Evolutionary conservation across 495 filamentous ascomycete species (phyloP).

Genomic region (Ascodesmis nigricans): DNA sequence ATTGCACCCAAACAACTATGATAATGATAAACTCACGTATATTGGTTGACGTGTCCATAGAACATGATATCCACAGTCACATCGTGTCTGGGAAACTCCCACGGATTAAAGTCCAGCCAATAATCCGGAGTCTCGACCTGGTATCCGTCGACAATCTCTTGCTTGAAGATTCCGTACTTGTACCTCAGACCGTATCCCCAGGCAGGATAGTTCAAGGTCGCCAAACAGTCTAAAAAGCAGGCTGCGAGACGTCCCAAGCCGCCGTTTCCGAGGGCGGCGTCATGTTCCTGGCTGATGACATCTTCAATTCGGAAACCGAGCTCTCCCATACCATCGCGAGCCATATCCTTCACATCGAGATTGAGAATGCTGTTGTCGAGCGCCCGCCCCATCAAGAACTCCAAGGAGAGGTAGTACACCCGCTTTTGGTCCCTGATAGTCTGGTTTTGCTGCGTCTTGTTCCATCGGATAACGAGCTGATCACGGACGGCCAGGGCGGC

Average conservation of each 20-base stretch:
- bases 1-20: too few species aligned
- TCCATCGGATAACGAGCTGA: constrained; percentile 85
- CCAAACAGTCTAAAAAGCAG: constrained; percentile 89
- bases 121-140: constrained; percentile 97
- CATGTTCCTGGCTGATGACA: constrained; percentile 81
- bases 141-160: constrained; percentile 93
- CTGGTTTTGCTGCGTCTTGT: constrained; percentile 89
- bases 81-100: constrained; percentile 93
- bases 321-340: constrained; percentile 64
- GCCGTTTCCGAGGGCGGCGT: constrained; percentile 89
- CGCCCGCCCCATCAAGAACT: constrained; percentile 91
- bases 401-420: constrained; percentile 86
- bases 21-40: constrained; percentile 27
- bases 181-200: constrained; percentile 96
- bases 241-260: constrained; percentile 86
- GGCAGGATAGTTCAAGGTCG: constrained; percentile 79
- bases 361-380: constrained; percentile 98
- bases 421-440: constrained; percentile 77
- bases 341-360: constrained; percentile 63
- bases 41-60: constrained; percentile 60
- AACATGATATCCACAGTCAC: constrained; percentile 92
- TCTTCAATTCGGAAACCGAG: constrained; percentile 95
- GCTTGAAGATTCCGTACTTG: constrained; percentile 96
- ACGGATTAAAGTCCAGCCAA: constrained; percentile 98
- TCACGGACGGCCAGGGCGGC: constrained; percentile 81